A percentile compares a stretch with the other conserved stretches of the same genome.
Evolutionary conservation across 805 yeast species (phyloP).

Genomic region (Brettanomyces bruxellensis): DNA sequence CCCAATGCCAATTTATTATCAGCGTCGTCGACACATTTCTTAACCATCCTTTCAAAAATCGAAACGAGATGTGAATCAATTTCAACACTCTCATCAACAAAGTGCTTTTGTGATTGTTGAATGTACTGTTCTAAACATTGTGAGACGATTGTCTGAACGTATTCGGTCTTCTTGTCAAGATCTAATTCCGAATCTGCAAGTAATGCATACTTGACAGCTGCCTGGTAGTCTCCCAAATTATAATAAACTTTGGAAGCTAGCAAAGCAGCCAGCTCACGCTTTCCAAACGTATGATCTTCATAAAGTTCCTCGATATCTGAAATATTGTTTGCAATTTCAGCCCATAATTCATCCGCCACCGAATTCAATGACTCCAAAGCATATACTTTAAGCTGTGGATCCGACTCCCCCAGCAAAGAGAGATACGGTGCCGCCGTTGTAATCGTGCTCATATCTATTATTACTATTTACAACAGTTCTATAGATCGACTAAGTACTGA

Average conservation of each 20-base stretch:
- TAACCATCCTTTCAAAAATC: constrained; percentile 81
- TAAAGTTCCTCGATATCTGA: constrained; percentile 84
- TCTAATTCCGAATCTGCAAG: constrained; percentile 77
- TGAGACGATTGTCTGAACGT: constrained; percentile 86
- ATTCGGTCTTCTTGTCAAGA: constrained; percentile 69
- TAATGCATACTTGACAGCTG: constrained; percentile 82
- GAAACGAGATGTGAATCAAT: constrained; percentile 55
- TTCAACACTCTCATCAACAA: constrained; percentile 20
- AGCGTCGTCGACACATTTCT: constrained; percentile 61
- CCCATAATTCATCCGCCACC: constrained; percentile 89
- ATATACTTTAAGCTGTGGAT: constrained; percentile 64
- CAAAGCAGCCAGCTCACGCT: constrained; percentile 78
- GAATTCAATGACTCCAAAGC: constrained; percentile 77
- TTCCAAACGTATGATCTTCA: constrained; percentile 67
- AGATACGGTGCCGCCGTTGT: constrained; percentile 88
- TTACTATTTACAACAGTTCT: too few relatives aligned
- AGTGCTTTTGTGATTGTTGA: constrained; percentile 44
- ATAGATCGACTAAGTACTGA: too few relatives aligned
- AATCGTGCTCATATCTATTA: constrained; percentile 19
- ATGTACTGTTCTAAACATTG: constrained; percentile 85
- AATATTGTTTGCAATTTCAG: constrained; percentile 89
- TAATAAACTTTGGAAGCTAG: constrained; percentile 85
- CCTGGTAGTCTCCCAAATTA: constrained; percentile 87
- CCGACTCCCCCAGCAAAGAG: constrained; percentile 81
- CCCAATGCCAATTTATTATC: constrained; percentile 83